These are phyloP conservation scores for Aureobasidium melanogenum DNA, from an alignment of 2,329 filamentous ascomycete species.

Conservation along the genomic window DNA sequence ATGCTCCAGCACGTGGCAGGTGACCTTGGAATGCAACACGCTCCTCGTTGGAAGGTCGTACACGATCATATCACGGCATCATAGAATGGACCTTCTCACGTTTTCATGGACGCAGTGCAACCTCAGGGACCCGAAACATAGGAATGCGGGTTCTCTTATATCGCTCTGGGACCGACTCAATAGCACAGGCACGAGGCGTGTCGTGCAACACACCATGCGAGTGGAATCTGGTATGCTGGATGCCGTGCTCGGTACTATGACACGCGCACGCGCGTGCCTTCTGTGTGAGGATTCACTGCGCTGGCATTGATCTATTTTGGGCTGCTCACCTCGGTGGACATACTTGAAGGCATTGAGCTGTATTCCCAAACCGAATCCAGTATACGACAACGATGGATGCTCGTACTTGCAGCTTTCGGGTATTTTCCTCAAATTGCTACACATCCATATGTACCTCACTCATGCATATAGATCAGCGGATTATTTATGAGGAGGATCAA, in stretches of 20 bases:
- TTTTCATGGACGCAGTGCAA: not conserved
- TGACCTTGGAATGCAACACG: not conserved
- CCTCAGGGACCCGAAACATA: conserved; percentile 1
- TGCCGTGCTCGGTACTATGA: conserved; percentile 1
- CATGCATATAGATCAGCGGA: not conserved
- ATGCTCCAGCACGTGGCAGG: not conserved
- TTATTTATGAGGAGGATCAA: not conserved
- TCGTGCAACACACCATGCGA: not conserved
- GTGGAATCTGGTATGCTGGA: not conserved
- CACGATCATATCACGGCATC: not conserved
- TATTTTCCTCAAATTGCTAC: not conserved
- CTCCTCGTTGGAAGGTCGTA: not conserved
- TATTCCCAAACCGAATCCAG: not conserved
- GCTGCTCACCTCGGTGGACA: not conserved
- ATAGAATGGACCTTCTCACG: not conserved
- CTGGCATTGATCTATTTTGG: not conserved
- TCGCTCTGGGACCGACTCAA: not conserved
- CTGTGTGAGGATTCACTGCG: not conserved
- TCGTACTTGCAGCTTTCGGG: not conserved
- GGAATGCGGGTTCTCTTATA: conserved; percentile 5
- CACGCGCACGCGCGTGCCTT: not conserved
- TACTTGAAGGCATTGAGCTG: not conserved
- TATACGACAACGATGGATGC: not conserved
- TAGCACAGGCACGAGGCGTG: conserved; percentile 3
- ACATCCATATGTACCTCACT: not conserved